Percentiles rank a stretch among this genome's conserved stretches.
phyloP scores from a whole-genome alignment of 108 stramenopile genomes.

The Fragilaria crotonensis region DNA sequence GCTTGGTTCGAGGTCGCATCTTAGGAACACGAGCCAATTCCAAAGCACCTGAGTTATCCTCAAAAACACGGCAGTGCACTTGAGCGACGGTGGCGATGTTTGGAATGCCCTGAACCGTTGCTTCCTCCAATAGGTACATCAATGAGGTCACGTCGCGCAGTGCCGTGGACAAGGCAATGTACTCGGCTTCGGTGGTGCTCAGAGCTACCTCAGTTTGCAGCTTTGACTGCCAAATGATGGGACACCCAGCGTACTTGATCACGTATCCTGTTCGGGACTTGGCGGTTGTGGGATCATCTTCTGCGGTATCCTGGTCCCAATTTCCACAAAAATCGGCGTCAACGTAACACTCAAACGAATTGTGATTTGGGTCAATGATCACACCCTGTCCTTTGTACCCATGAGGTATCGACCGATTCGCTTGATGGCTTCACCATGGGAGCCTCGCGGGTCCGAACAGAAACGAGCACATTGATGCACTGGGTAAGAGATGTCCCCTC shows the following conservation, averaged over 20 bases:
- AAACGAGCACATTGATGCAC: conserved; percentile 29
- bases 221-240: conserved; percentile 14
- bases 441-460: conserved; percentile 20
- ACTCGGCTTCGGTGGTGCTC: conserved; percentile 30
- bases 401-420: conserved; percentile 21
- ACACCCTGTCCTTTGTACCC: conserved; percentile 16
- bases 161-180: conserved; percentile 8
- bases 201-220: conserved; percentile 26
- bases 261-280: conserved; percentile 23
- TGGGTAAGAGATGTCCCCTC: conserved; percentile 31
- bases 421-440: conserved; percentile 24
- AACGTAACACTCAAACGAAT: conserved; percentile 31
- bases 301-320: conserved; percentile 23
- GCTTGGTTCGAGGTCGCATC: conserved; percentile 15
- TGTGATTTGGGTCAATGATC: conserved; percentile 12
- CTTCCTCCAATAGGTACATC: conserved; percentile 20
- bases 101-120: not conserved
- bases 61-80: conserved; percentile 26
- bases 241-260: conserved; percentile 14
- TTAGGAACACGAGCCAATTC: conserved; percentile 4
- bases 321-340: conserved; percentile 45
- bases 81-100: not conserved
- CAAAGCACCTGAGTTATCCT: conserved; percentile 19
- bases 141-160: conserved; percentile 22
- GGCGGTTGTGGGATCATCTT: conserved; percentile 7